Percentiles rank a stretch among this genome's conserved stretches.
phyloP scores from a whole-genome alignment of 768 basidiomycete genomes.

The Lentinula detonsa region DNA sequence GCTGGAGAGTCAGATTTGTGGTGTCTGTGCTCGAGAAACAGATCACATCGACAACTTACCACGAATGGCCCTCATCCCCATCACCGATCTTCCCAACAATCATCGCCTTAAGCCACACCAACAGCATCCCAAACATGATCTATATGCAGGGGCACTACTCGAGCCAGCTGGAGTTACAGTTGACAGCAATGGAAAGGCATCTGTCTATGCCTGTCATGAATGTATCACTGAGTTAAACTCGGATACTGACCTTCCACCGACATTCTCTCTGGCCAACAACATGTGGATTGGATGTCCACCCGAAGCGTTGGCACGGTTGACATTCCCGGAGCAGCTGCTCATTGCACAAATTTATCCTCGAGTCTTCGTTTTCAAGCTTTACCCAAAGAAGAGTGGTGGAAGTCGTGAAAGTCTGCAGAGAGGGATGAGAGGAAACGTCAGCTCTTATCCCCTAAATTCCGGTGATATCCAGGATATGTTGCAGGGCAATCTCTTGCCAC shows the following conservation, averaged over 20 bases:
- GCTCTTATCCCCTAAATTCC: constrained; percentile 22
- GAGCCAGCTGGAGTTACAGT: too few species aligned
- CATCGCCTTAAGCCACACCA: too few species aligned
- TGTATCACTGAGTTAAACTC: background rate
- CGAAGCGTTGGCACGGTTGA: background rate
- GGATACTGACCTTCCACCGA: background rate
- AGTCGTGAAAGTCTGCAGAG: constrained; percentile 12
- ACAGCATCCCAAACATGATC: too few species aligned
- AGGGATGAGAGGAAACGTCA: constrained; percentile 30
- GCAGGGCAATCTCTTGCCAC: constrained; percentile 27
- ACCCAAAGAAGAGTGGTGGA: constrained; percentile 13
- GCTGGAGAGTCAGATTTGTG: background rate
- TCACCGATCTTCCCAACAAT: too few species aligned
- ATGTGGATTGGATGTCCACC: constrained; percentile 9
- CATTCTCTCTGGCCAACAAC: constrained; percentile 5
- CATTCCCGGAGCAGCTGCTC: constrained; percentile 3
- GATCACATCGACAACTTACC: background rate
- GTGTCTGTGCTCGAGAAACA: background rate
- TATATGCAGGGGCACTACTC: too few species aligned
- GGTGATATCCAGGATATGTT: constrained; percentile 24
- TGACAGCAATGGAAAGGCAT: too few species aligned
- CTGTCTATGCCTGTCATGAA: too few species aligned
- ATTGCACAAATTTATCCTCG: constrained; percentile 18
- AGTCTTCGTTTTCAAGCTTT: constrained; percentile 28
- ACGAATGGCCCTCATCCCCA: background rate